Evolutionary conservation across 306 rosid species (phyloP).

Genomic region (Fragaria ananassa): DNA sequence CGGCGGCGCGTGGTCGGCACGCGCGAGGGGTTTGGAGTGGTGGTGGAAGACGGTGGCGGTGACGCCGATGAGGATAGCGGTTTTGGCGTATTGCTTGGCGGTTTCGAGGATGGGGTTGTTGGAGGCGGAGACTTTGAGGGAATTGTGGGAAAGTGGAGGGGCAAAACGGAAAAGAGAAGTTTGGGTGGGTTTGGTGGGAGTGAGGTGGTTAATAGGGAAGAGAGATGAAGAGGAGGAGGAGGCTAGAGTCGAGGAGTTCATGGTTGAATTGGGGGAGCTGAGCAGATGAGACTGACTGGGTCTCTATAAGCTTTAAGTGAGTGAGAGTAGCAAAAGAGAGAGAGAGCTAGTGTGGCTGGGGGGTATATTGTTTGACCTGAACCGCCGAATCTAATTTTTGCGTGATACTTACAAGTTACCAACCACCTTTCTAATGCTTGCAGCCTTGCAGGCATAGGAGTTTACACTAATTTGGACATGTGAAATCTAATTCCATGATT

Average conservation of each 20-base stretch:
- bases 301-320: not conserved
- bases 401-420: not conserved
- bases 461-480: too few relatives aligned
- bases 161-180: conserved; percentile 23
- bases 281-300: not conserved
- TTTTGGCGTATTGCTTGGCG: conserved; percentile 49
- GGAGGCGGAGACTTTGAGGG: conserved; percentile 35
- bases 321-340: too few relatives aligned
- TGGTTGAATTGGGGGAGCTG: conserved; percentile 11
- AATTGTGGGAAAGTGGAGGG: conserved; percentile 8
- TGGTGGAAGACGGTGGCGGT: conserved; percentile 44
- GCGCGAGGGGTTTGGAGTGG: conserved; percentile 50
- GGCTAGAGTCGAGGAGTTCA: conserved; percentile 45
- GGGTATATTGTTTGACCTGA: not conserved
- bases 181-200: conserved; percentile 17
- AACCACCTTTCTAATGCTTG: not conserved
- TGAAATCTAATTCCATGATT: too few relatives aligned
- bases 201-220: conserved; percentile 25
- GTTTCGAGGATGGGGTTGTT: conserved; percentile 26
- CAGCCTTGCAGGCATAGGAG: too few relatives aligned
- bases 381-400: not conserved
- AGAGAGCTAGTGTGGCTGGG: not conserved
- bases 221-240: conserved; percentile 36
- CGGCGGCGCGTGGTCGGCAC: conserved; percentile 55
- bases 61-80: conserved; percentile 52